Base-by-base conservation (phyloP, 2,329 filamentous ascomycete species). In the Aspergillus awamori region DNA sequence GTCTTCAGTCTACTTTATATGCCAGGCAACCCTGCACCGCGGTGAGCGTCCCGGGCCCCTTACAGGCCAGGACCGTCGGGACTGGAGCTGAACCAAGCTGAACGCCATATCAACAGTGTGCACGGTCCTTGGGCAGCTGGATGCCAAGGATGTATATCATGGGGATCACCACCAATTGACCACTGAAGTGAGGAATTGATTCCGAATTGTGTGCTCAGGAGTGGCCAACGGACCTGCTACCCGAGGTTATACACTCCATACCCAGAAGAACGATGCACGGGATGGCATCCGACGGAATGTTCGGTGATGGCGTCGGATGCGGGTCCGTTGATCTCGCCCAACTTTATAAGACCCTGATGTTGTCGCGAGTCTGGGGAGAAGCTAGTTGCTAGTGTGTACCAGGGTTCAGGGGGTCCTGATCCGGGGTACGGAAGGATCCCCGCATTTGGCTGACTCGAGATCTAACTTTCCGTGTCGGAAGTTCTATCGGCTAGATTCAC, bases 191-290 rank as follows among this genome's bases (percentile, higher is more conserved):
- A 57, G 55, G 45, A 60, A 49, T 57, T 60, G 60, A 43, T 64
- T 60, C 63, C 58, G 57, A 30, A 17, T 11, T 36, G 11, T n/a
- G 8, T 20, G n/a, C 20, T 24, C 33, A 28, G 3, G 22, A 8
- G 13, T 52, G 41, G 39, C 4, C 15, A 10, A 36, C 17, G 8
- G 8, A 22, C 20, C 15, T 20, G 20, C 28, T 58, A 58, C 51
- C 58, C 61, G 62, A 63, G 57, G 60, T 65, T 62, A 60, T 60
- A 41, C 38, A 52, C 43, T n/a, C 17, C 24, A 36, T 7, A 15
- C n/a, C 41, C 17, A 53, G 8, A 4, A 5, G 22, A 55, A n/a
- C 24, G 10, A 15, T 30, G 20, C 28, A 8, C 53, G 59, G 53
- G 36, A 43, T 15, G 8, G 45, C 53, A 57, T 49, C 56, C 52